Percentiles rank a stretch among this genome's conserved stretches.
phyloP scores from a whole-genome alignment of 2,329 filamentous ascomycete genomes.

The Calonectria montana region DNA sequence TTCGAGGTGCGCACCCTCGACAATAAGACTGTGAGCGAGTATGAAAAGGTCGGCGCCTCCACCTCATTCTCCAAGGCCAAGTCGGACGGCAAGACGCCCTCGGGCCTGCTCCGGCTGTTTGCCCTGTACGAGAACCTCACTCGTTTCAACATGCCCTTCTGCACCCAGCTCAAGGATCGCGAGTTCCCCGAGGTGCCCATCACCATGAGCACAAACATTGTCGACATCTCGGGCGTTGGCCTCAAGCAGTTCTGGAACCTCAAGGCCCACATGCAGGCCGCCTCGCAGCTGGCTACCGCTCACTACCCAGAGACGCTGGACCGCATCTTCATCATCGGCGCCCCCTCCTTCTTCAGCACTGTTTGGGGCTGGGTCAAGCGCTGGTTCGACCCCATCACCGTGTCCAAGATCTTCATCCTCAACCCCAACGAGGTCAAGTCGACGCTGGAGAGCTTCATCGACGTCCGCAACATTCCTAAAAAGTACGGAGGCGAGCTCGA shows the following conservation, averaged over 20 bases:
- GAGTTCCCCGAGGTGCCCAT: slow-evolving; percentile 84
- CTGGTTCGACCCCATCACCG: slow-evolving; percentile 94
- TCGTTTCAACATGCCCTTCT: slow-evolving; percentile 86
- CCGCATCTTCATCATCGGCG: slow-evolving; percentile 79
- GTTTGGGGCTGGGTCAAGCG: slow-evolving; percentile 96
- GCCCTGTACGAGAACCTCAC: slow-evolving; percentile 94
- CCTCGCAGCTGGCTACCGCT: slow-evolving; percentile 86
- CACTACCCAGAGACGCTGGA: slow-evolving; percentile 94
- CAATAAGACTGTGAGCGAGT: slow-evolving; percentile 81
- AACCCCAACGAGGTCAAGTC: slow-evolving; percentile 76
- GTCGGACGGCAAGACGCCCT: slow-evolving; percentile 73
- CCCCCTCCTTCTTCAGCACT: slow-evolving; percentile 89
- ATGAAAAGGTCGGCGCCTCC: slow-evolving; percentile 75
- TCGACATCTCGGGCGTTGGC: slow-evolving; percentile 89
- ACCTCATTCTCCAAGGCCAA: slow-evolving; percentile 70
- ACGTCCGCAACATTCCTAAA: slow-evolving; percentile 84
- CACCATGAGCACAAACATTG: slow-evolving; percentile 93
- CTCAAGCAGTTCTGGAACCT: slow-evolving; percentile 97
- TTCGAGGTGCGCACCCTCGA: slow-evolving; percentile 89
- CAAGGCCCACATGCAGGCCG: slow-evolving; percentile 93
- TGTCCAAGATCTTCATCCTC: slow-evolving; percentile 96
- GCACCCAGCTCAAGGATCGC: slow-evolving; percentile 79
- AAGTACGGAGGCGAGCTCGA: slow-evolving; percentile 90
- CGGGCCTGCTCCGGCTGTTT: slow-evolving; percentile 86
- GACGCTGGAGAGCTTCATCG: slow-evolving; percentile 85